Evolutionary conservation across 2,329 filamentous ascomycete species (phyloP).

Genomic region (Grosmannia serpens): DNA sequence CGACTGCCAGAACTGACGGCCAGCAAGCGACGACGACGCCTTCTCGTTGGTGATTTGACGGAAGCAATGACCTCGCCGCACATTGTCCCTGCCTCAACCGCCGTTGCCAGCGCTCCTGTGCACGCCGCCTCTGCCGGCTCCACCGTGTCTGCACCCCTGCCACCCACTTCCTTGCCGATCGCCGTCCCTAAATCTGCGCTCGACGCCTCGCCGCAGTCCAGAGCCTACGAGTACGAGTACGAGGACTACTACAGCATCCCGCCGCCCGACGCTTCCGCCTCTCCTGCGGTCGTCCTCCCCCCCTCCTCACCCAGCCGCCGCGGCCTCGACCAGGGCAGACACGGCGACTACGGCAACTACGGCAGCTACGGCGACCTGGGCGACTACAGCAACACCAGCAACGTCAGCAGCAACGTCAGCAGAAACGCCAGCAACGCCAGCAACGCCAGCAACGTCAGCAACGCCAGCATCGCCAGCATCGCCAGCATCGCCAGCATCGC

Average conservation of each 20-base stretch:
- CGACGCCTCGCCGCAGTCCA: conserved; percentile 3
- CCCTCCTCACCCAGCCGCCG: background rate
- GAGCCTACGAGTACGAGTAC: background rate
- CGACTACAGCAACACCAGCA: background rate
- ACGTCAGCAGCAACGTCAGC: background rate
- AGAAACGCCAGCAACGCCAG: background rate
- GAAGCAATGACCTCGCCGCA: conserved; percentile 10
- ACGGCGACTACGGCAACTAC: no score
- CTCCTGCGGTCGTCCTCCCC: background rate
- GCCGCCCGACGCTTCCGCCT: background rate
- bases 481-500: background rate
- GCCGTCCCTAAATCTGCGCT: conserved; percentile 7
- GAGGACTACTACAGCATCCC: background rate
- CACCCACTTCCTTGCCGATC: conserved; percentile 10
- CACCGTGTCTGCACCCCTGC: conserved; percentile 7
- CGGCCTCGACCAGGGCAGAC: background rate
- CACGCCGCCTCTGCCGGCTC: background rate
- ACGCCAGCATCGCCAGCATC: background rate
- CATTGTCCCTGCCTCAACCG: conserved; percentile 6
- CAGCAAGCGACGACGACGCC: background rate
- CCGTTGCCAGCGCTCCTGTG: conserved; percentile 4
- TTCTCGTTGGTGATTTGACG: background rate
- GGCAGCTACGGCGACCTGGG: background rate
- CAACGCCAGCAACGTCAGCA: background rate
- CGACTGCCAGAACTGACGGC: background rate